Base-by-base conservation (phyloP, 306 rosid genomes). In the Astragalus membranaceus region DNA sequence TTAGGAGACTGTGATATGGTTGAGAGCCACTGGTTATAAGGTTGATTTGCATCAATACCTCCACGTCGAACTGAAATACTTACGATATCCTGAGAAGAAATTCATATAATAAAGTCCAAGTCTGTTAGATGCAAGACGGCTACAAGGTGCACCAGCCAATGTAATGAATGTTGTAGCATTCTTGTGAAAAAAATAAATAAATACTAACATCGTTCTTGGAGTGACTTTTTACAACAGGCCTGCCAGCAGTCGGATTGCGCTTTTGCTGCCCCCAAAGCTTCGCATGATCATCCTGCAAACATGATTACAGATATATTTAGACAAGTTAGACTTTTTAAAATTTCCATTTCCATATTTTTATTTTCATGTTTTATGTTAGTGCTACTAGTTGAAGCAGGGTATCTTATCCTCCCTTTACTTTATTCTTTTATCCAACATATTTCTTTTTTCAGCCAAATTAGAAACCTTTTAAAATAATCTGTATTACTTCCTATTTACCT, bases 11-110 rank as follows among this genome's bases (percentile, higher is more conserved):
- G 74, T 52, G 92, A 73, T 83, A 94, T 84, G 70, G 98, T 90
- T 49, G 94, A 83, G 43, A 94, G 94, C 98, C 98, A 94, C 72
- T 79, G 73, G 39, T 81, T 93, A 81, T 80, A 88, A 54, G 85
- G 64, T 83, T 85, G 98, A 59, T 83, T 70, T 5, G 49, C 1
- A 77, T 90, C 90, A 49, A 80, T 17, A 30, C 98, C 98, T 80
- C 98, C 98, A 67, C 82, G 88, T 74, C 96, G 78, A 68, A 87
- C 77, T 11, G 74, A 79, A 70, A 88, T 77, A 76, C 82, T 79
- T 20, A 60, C 44, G 11, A 85, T 74, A 63, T 85, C 96, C 98
- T 90, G 85, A 74, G 75, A 65, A 26, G 30, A 48, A 47, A 32
- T 61, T 50, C 10, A 50, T 42, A 68, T 58, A 11, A 46, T 51